Conservation (phyloP, 805 yeast species). For the Ogataea thermomethanolica region DNA sequence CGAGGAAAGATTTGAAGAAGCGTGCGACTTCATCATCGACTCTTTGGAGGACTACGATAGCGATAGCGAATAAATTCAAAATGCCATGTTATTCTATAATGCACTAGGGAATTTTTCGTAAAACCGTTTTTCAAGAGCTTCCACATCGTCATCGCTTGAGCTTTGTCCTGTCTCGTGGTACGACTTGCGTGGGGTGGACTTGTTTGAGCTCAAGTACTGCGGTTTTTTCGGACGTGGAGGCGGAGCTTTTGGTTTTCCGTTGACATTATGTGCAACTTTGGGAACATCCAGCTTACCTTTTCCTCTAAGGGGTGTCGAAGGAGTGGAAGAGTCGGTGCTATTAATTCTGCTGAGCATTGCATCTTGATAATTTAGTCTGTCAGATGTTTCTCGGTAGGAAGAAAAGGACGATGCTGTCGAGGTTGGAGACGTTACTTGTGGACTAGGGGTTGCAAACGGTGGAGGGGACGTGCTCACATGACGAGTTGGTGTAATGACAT, state of each 20-base stretch:
- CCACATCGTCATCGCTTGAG: constrained; percentile 42
- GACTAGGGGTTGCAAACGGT: constrained; percentile 17
- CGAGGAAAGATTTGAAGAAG: constrained; percentile 80
- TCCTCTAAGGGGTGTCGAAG: constrained; percentile 7
- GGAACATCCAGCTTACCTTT: constrained; percentile 1
- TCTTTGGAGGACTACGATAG: constrained; percentile 67
- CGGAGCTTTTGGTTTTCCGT: constrained; percentile 19
- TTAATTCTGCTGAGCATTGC: constrained; percentile 10
- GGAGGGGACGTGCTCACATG: constrained; percentile 23
- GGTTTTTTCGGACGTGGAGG: constrained; percentile 70
- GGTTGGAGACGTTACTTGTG: constrained; percentile 10
- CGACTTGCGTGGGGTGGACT: constrained; percentile 10
- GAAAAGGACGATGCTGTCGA: constrained; percentile 12
- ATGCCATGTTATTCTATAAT: constrained; percentile 29
- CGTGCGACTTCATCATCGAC: constrained; percentile 77
- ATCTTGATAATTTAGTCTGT: constrained; percentile 8
- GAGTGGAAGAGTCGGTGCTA: constrained; percentile 12
- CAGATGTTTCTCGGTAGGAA: constrained; percentile 8
- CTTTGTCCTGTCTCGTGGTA: not conserved
- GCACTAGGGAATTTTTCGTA: constrained; percentile 60
- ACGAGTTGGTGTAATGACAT: constrained; percentile 11
- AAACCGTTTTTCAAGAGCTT: constrained; percentile 56
- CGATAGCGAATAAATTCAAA: constrained; percentile 26
- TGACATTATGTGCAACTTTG: no score
- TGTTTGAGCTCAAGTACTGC: constrained; percentile 41